Evolutionary conservation across 139 green algal species (phyloP), one percentile per base, ranked within the genome.

Genomic region (Asterochloris sp.): DNA sequence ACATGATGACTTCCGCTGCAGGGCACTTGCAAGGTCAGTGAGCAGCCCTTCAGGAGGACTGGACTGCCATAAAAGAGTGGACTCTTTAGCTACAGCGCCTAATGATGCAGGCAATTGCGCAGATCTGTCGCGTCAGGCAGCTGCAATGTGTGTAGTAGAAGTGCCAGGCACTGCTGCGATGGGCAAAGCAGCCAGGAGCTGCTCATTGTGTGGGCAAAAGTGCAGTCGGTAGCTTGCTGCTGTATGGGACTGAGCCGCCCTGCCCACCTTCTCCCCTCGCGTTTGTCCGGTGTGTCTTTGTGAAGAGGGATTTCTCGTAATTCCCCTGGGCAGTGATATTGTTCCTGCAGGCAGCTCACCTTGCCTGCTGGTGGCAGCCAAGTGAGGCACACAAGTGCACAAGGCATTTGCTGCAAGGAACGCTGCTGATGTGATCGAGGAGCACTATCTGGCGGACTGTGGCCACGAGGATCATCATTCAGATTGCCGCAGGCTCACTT

Each of bases 1-100:
- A 98, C 90, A 99, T 96, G 77, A 94, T 93, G 81, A 99, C 97
- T 85, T 99, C 97, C 1, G 96, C 96, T 98, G 93, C 23, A 76
- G 24, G 11, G 23, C 71, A 19, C 21, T 26, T 21, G 19, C 74
- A 79, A 29, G 38, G 38, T 54, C 38, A 54, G 38, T 54, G 38
- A 6, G 38, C 38, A 54, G 38, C 38, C 38, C 38, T 67, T 13
- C 26, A 29, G 0, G 12, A 13, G n/a, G 73, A 27, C 26, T 61
- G 73, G 23, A 13, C 12, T 54, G 38, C 38, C 6, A 6, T 54
- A 54, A 6, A 54, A 10, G 38, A 54, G 4, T 54, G 38, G 24
- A 76, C 23, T 76, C 10, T 54, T 6, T 6, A 54, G 38, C 4
- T 54, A 6, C 38, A 54, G 38, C 38, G 38, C 38, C 38, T 6